A percentile compares a stretch with the other conserved stretches of the same genome.
These are phyloP conservation scores for Aspergillus pseudoterreus DNA, from an alignment of 2,329 filamentous ascomycete species.

Conservation along the genomic window DNA sequence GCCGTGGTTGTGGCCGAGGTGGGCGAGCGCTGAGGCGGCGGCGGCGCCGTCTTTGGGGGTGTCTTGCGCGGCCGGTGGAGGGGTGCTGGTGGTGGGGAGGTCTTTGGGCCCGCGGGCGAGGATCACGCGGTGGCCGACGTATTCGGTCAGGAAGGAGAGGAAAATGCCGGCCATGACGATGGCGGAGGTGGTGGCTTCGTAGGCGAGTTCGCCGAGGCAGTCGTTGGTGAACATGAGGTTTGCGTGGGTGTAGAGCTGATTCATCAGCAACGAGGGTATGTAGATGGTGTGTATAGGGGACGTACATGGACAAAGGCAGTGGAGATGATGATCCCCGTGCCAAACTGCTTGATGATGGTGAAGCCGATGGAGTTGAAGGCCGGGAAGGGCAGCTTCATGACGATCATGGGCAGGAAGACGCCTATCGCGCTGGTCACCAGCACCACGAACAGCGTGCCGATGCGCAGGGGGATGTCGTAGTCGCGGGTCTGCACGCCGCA, in stretches of 20 bases:
- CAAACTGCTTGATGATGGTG: conserved; percentile 62
- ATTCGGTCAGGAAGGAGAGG: conserved; percentile 69
- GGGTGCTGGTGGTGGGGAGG: neutral
- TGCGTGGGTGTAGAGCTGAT: conserved; percentile 69
- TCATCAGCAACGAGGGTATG: neutral
- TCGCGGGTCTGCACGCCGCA: conserved; percentile 52
- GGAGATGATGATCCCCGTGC: conserved; percentile 39
- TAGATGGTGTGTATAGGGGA: neutral
- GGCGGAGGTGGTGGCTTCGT: conserved; percentile 66
- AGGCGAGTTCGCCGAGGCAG: conserved; percentile 63
- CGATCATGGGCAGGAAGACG: conserved; percentile 64
- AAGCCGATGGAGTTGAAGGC: conserved; percentile 51
- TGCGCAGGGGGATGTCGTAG: conserved; percentile 65
- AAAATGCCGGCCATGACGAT: conserved; percentile 73
- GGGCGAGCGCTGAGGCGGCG: conserved; percentile 13
- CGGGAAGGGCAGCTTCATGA: conserved; percentile 55
- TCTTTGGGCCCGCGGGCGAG: conserved; percentile 20
- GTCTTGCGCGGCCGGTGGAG: neutral
- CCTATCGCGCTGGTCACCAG: conserved; percentile 65
- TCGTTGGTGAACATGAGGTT: conserved; percentile 67
- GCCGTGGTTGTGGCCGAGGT: conserved; percentile 33
- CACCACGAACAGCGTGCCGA: conserved; percentile 70
- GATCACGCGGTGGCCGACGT: conserved; percentile 59
- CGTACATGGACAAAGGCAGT: conserved; percentile 40
- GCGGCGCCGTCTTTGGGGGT: neutral